Base-by-base conservation (phyloP, 2,329 filamentous ascomycete species). In the Cryphonectria parasitica region DNA sequence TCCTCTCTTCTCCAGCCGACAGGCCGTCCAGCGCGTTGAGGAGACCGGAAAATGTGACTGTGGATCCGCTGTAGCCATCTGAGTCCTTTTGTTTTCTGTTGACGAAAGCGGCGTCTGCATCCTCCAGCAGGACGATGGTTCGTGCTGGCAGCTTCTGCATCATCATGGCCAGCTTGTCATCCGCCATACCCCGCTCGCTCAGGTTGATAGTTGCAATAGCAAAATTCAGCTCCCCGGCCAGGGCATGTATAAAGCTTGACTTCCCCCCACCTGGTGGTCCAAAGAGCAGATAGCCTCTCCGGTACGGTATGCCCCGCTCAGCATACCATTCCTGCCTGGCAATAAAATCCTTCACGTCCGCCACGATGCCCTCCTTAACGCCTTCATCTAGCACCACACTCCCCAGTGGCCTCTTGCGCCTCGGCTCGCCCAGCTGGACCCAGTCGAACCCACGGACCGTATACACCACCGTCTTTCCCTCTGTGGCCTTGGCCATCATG, bases 401-500 rank as follows among this genome's bases (percentile, higher is more conserved):
- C 15, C 91, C 90, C 19, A 98, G 83, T 0, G 96, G 95, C 45
- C 96, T 87, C 81, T 98, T 98, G 74, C 92, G 89, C 74, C 94
- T 90, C 34, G 96, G 90, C 73, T 94, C 89, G 11, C 96, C 96
- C 75, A 98, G 92, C 17, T 88, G 89, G 71, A 90, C 86, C 96
- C 96, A 99, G 74, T 94, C 90, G 74, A 93, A 91, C 39, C 92
- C 92, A 78, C 93, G 89, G 31, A 93, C 91, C 34, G 93, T 94
- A 80, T 96, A 98, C 68, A 99, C 94, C 15, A 94, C 87, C 0
- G 95, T 99, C 82, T 97, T 98, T 34, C 96, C 96, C 79, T 98
- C 93, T 69, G 94, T 91, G 49, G 92, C 91, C 76, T 91, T 89
- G 45, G 90, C 87, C 1, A 95, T 94, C 71, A 98, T 86, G 25